Percentiles rank a stretch among this genome's conserved stretches.
Conservation (phyloP, 2,329 filamentous ascomycete genomes). For the Sphaerulina populicola region DNA sequence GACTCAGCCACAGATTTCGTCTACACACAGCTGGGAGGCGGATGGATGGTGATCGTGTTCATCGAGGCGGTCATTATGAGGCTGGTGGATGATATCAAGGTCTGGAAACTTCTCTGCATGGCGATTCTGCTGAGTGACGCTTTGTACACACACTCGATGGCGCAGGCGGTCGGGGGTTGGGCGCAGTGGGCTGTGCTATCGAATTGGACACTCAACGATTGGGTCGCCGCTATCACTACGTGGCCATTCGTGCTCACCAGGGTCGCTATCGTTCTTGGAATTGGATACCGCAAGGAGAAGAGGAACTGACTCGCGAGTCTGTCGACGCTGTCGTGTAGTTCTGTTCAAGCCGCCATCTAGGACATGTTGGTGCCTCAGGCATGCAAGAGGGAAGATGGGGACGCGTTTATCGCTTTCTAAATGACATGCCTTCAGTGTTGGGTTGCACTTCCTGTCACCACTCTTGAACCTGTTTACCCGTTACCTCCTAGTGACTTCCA, state of each 20-base stretch:
- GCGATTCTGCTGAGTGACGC: constrained; percentile 26
- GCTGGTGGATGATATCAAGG: constrained; percentile 26
- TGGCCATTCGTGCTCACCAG: constrained; percentile 27
- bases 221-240: constrained; percentile 24
- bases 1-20: constrained; percentile 24
- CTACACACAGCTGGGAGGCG: constrained; percentile 28
- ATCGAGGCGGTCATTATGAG: constrained; percentile 25
- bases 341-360: no score
- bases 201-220: constrained; percentile 26
- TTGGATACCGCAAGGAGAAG: constrained; percentile 17
- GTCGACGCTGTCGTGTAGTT: not conserved
- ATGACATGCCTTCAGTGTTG: not conserved
- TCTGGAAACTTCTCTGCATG: constrained; percentile 26
- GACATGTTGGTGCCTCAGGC: no score
- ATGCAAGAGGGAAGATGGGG: no score
- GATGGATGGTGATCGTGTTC: constrained; percentile 28
- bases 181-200: constrained; percentile 17
- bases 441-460: no score
- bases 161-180: constrained; percentile 28
- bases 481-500: no score
- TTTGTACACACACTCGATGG: constrained; percentile 24
- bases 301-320: not conserved
- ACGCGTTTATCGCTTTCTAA: not conserved
- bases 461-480: no score
- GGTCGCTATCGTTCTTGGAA: constrained; percentile 23